phyloP scores from a whole-genome alignment of 352 stramenopile genomes.

The Blastocystis sp. region DNA sequence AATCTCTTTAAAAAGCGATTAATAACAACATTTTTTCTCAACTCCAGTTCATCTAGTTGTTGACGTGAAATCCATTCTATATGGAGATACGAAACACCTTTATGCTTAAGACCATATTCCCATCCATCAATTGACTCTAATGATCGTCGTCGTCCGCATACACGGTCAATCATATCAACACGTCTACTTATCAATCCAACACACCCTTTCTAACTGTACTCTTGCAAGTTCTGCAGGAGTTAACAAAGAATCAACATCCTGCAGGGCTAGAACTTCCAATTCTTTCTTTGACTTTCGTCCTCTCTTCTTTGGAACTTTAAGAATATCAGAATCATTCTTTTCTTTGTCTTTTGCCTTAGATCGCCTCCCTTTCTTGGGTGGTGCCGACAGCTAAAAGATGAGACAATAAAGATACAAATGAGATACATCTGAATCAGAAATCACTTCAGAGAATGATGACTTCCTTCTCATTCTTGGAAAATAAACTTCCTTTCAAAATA shows the following conservation, averaged over 20 bases:
- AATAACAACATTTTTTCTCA: constrained; percentile 9
- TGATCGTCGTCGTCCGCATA: constrained; percentile 32
- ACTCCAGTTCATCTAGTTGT: constrained; percentile 51
- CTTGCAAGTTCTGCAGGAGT: background rate
- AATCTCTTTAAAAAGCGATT: constrained; percentile 63
- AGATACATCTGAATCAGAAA: background rate
- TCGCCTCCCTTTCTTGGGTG: background rate
- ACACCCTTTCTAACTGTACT: background rate
- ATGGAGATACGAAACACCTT: constrained; percentile 56
- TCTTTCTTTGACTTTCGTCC: background rate
- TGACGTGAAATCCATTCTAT: constrained; percentile 52
- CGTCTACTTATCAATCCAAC: background rate
- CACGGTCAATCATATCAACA: constrained; percentile 36
- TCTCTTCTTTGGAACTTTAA: background rate
- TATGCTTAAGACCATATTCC: constrained; percentile 55
- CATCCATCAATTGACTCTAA: constrained; percentile 27
- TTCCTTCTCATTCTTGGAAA: background rate
- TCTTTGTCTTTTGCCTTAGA: background rate
- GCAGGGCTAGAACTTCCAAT: background rate
- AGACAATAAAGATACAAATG: background rate
- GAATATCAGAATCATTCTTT: background rate
- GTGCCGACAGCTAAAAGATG: background rate
- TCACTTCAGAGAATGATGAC: background rate
- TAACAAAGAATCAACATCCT: background rate
- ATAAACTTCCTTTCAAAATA: no score